phyloP scores from a whole-genome alignment of 345 rosid species.

The Capsella bursapastoris region DNA sequence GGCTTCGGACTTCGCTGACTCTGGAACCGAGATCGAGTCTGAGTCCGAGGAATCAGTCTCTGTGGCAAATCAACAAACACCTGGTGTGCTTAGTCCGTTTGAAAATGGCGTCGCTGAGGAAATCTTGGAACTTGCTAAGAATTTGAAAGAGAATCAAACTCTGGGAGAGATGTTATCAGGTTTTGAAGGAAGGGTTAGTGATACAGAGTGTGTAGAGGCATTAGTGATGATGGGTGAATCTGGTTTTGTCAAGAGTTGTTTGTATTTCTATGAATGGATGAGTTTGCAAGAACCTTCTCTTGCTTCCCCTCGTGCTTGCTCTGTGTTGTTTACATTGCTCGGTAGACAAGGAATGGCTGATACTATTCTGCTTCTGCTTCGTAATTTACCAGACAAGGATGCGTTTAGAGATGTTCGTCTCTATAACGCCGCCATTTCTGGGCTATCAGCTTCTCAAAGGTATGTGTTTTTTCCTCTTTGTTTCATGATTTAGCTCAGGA shows the following conservation, averaged over 20 bases:
- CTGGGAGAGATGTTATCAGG: conserved; percentile 67
- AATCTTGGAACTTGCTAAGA: conserved; percentile 59
- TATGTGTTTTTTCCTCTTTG: conserved; percentile 21
- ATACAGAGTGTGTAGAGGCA: conserved; percentile 58
- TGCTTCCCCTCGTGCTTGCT: conserved; percentile 66
- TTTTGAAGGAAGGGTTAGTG: conserved; percentile 53
- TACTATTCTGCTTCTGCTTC: conserved; percentile 57
- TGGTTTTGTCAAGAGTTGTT: conserved; percentile 55
- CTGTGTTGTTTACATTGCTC: conserved; percentile 67
- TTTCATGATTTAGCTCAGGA: not conserved
- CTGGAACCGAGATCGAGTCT: conserved; percentile 36
- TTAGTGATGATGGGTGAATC: conserved; percentile 63
- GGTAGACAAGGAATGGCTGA: conserved; percentile 70
- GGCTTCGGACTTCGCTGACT: conserved; percentile 46
- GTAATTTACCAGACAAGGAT: conserved; percentile 63
- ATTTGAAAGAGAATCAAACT: conserved; percentile 57
- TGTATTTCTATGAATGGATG: conserved; percentile 93
- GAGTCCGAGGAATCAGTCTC: conserved; percentile 10
- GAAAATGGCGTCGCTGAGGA: conserved; percentile 48
- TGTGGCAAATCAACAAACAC: conserved; percentile 35
- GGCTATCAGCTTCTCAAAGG: conserved; percentile 68
- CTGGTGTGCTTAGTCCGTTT: conserved; percentile 17
- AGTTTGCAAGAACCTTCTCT: conserved; percentile 70
- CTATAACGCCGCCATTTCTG: conserved; percentile 80
- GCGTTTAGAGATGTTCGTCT: conserved; percentile 70